A percentile compares a stretch with the other conserved stretches of the same genome.
These are phyloP conservation scores for Penicillium concentricum DNA, from an alignment of 2,329 filamentous ascomycete species.

Conservation along the genomic window DNA sequence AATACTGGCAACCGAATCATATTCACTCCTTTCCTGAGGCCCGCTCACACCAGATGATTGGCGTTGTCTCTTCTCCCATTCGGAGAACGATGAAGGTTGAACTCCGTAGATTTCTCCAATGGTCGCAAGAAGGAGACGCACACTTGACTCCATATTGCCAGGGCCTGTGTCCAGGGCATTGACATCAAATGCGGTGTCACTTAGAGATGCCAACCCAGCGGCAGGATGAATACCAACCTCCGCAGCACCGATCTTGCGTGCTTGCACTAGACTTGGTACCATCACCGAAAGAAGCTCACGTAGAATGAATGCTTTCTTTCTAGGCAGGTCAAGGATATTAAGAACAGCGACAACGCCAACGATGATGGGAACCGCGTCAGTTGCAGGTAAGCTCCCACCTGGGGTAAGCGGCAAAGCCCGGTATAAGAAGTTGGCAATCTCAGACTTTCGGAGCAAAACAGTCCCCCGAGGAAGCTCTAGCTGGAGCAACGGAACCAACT, in stretches of 20 bases:
- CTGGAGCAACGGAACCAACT: slow-evolving; percentile 36
- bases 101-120: slow-evolving; percentile 44
- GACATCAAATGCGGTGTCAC: slow-evolving; percentile 49
- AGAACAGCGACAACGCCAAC: slow-evolving; percentile 87
- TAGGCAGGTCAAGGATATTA: slow-evolving; percentile 71
- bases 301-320: slow-evolving; percentile 89
- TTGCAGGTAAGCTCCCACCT: slow-evolving; percentile 63
- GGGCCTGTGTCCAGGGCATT: slow-evolving; percentile 44
- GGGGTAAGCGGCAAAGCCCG: slow-evolving; percentile 67
- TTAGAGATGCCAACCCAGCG: slow-evolving; percentile 75
- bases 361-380: slow-evolving; percentile 75
- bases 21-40: slow-evolving; percentile 21
- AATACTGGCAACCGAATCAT: slow-evolving; percentile 40
- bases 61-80: slow-evolving; percentile 32
- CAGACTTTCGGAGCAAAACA: slow-evolving; percentile 55
- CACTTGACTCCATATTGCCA: slow-evolving; percentile 44
- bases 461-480: slow-evolving; percentile 37
- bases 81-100: slow-evolving; percentile 36
- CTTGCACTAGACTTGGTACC: slow-evolving; percentile 82
- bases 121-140: slow-evolving; percentile 38
- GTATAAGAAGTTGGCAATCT: slow-evolving; percentile 65
- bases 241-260: slow-evolving; percentile 87
- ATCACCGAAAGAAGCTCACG: slow-evolving; percentile 81
- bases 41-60: slow-evolving; percentile 20
- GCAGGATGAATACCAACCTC: slow-evolving; percentile 95